A percentile compares a stretch with the other conserved stretches of the same genome.
Conservation (phyloP, 2,329 filamentous ascomycete genomes). For the Colletotrichum lentis region DNA sequence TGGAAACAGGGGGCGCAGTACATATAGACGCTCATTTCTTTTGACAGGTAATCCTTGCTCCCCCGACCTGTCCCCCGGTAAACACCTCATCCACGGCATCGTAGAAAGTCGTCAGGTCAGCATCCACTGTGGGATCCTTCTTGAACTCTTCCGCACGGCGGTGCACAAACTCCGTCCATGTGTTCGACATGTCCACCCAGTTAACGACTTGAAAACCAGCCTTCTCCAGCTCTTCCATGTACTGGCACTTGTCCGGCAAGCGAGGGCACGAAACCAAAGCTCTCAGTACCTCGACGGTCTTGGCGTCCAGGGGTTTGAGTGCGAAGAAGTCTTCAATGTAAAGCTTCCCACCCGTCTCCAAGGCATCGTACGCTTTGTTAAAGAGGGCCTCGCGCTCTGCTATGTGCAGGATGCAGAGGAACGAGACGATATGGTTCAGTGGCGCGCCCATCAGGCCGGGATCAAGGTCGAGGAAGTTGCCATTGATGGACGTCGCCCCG, state of each 20-base stretch:
- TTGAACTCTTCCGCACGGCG: constrained; percentile 33
- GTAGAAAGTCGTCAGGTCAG: constrained; percentile 35
- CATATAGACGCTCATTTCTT: constrained; percentile 15
- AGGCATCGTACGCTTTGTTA: constrained; percentile 26
- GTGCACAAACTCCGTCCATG: constrained; percentile 39
- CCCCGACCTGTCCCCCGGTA: constrained; percentile 31
- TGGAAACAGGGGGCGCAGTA: background rate
- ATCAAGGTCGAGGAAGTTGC: constrained; percentile 35
- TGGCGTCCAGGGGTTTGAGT: constrained; percentile 5
- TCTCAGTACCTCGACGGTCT: constrained; percentile 21
- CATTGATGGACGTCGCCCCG: constrained; percentile 36
- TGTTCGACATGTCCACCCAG: constrained; percentile 38
- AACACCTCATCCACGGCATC: constrained; percentile 38
- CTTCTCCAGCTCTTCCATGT: constrained; percentile 32
- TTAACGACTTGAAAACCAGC: constrained; percentile 36
- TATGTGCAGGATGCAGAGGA: constrained; percentile 41
- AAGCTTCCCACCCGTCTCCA: constrained; percentile 34
- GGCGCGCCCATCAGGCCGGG: constrained; percentile 8
- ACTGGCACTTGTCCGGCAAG: constrained; percentile 34
- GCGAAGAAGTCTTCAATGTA: constrained; percentile 42
- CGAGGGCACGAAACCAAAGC: constrained; percentile 38
- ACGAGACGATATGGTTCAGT: constrained; percentile 39
- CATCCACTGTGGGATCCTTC: constrained; percentile 17
- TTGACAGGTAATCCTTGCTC: constrained; percentile 33
- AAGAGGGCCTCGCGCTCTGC: constrained; percentile 36